Base-by-base conservation (phyloP, 352 stramenopile genomes). In the Pythium rhizo-oryzae region DNA sequence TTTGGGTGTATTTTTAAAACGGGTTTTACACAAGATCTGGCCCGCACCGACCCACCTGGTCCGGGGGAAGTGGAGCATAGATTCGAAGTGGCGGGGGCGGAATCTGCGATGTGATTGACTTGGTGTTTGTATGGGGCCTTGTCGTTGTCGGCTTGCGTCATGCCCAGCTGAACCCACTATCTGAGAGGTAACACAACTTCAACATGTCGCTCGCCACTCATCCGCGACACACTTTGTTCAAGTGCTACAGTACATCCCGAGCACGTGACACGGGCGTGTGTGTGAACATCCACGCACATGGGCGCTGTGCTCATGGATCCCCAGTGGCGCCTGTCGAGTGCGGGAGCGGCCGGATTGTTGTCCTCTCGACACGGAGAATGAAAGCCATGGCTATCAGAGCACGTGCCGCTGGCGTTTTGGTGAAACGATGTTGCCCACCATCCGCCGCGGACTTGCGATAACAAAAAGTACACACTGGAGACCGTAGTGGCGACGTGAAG, bases 121-220 rank as follows among this genome's bases (percentile, higher is more conserved):
- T 57, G 46, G 8, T 23, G 4, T 65, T 65, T 65, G 58, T 65
- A 65, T 30, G 44, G 1, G 33, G 19, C 1, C 19, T 37, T 9
- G 5, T 33, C 4, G 43, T 11, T 2, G 53, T 59, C 19, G 43
- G n/a, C 8, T 25, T 23, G 18, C 44, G 25, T 25, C 8, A 51
- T 11, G 39, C 23, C 23, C n/a, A 54, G 55, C 21, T 52, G 39
- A 52, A 62, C 39, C 55, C 55, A 62, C 41, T 52, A 23, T 37
- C 23, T 15, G 15, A 18, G 8, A 28, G 12, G 21, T 15, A 62
- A 18, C 55, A 4, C 16, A 65, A 65, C 58, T 65, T 65, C 58
- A 65, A 65, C 58, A 65, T 65, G 58, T 57, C 46, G 43, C 57
- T 55, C 37, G n/a, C 28, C 58, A 59, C 33, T 50, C 53, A 60